Percentiles rank a stretch among this genome's conserved stretches.
Conservation (phyloP, 2,329 filamentous ascomycete species). For the Xylaria sp. region DNA sequence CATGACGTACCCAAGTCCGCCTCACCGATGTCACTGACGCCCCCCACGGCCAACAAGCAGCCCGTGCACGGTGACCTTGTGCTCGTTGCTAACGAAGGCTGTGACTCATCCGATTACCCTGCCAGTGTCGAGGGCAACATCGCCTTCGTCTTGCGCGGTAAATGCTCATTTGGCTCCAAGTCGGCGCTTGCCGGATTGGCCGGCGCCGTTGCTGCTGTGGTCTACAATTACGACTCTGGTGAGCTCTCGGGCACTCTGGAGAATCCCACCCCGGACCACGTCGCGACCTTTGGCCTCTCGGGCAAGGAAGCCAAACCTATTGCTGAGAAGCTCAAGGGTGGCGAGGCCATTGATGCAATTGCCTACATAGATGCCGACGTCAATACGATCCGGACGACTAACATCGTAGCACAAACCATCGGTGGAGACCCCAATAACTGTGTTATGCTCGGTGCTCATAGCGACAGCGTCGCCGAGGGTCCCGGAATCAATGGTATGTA, state of each 20-base stretch:
- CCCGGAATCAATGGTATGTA: slow-evolving; percentile 66
- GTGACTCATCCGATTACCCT: slow-evolving; percentile 65
- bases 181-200: slow-evolving; percentile 68
- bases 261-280: slow-evolving; percentile 58
- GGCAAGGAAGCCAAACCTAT: slow-evolving; percentile 61
- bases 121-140: slow-evolving; percentile 62
- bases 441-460: slow-evolving; percentile 68
- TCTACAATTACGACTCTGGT: slow-evolving; percentile 74
- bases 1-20: slow-evolving; percentile 53
- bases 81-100: slow-evolving; percentile 66
- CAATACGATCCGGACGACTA: slow-evolving; percentile 56
- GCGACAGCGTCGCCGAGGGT: slow-evolving; percentile 63
- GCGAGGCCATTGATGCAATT: slow-evolving; percentile 54
- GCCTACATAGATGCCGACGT: slow-evolving; percentile 64
- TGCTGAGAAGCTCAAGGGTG: slow-evolving; percentile 55
- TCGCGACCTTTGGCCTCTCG: slow-evolving; percentile 70
- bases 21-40: slow-evolving; percentile 65
- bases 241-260: slow-evolving; percentile 70
- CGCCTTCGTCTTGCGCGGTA: slow-evolving; percentile 70
- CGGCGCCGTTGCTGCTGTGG: slow-evolving; percentile 70
- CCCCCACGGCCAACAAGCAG: slow-evolving; percentile 62
- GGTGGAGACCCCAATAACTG: slow-evolving; percentile 63
- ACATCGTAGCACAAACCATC: slow-evolving; percentile 65
- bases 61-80: slow-evolving; percentile 62
- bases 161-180: slow-evolving; percentile 73